A percentile compares a stretch with the other conserved stretches of the same genome.
Evolutionary conservation across 2,329 filamentous ascomycete species (phyloP).

Genomic region (Phialemonium atrogriseum): DNA sequence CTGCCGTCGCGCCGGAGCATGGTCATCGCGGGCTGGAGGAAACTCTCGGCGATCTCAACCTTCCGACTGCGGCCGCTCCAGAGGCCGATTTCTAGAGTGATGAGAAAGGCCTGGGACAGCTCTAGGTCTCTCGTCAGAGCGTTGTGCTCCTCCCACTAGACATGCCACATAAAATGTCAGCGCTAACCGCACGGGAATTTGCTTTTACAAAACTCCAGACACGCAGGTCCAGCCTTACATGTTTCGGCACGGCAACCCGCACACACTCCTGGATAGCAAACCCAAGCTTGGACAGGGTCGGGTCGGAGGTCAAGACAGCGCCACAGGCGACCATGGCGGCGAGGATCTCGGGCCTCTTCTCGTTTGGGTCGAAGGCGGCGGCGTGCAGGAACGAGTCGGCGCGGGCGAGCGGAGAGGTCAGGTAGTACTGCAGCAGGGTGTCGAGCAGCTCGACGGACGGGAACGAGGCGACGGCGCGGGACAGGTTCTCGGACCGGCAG

Average conservation of each 20-base stretch:
- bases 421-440: constrained; percentile 27
- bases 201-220: no score
- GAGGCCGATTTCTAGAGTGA: constrained; percentile 43
- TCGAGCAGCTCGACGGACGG: constrained; percentile 29
- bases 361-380: constrained; percentile 26
- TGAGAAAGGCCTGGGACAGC: constrained; percentile 39
- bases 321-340: constrained; percentile 26
- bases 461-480: constrained; percentile 25
- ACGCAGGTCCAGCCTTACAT: no score
- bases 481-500: constrained; percentile 16
- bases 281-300: constrained; percentile 28
- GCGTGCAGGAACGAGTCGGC: constrained; percentile 26
- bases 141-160: no score
- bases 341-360: constrained; percentile 25
- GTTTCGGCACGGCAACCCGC: constrained; percentile 17
- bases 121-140: no score
- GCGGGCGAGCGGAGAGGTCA: constrained; percentile 17
- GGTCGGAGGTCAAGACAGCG: constrained; percentile 26
- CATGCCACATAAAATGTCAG: no score
- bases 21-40: constrained; percentile 45
- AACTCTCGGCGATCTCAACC: constrained; percentile 52
- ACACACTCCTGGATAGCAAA: constrained; percentile 31
- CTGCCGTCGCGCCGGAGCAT: no score
- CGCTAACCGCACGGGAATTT: no score
- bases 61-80: constrained; percentile 52